A percentile compares a stretch with the other conserved stretches of the same genome.
Evolutionary conservation across 2,329 filamentous ascomycete species (phyloP).

Genomic region (Thielaviopsis euricoi): DNA sequence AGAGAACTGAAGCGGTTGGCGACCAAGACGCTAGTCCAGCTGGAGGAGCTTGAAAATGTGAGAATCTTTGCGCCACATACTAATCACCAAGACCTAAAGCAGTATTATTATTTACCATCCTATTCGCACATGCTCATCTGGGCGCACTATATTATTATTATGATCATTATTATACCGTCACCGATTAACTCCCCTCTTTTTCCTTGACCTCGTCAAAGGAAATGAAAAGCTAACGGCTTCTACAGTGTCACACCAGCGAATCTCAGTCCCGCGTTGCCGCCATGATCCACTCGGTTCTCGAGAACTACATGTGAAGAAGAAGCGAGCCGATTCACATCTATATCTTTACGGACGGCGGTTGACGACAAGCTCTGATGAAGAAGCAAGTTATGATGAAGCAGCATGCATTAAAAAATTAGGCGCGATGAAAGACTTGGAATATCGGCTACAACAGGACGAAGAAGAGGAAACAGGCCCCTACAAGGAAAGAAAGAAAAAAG

Average conservation of each 20-base stretch:
- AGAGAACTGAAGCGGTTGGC: conserved; percentile 4
- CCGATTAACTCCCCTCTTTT: not conserved
- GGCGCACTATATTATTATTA: not conserved
- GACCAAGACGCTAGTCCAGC: not conserved
- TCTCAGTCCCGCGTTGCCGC: conserved; percentile 7
- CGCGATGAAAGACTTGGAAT: not conserved
- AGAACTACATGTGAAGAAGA: conserved; percentile 7
- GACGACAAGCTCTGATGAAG: not conserved
- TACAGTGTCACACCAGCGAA: conserved; percentile 7
- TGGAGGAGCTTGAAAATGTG: conserved; percentile 11
- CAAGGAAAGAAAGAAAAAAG: not conserved
- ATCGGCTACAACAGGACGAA: conserved; percentile 7
- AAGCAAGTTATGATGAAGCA: no score
- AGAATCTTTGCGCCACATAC: not conserved
- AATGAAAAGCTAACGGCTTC: not conserved
- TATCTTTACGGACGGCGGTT: no score
- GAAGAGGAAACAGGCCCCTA: no score
- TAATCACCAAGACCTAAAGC: no score
- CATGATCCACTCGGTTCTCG: conserved; percentile 10
- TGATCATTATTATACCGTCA: not conserved
- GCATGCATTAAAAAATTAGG: not conserved
- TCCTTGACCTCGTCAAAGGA: not conserved
- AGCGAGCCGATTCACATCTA: no score
- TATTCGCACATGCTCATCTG: no score
- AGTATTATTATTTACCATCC: not conserved